A percentile compares a stretch with the other conserved stretches of the same genome.
phyloP scores from a whole-genome alignment of 805 yeast species.

The Cephaloascus albidus region DNA sequence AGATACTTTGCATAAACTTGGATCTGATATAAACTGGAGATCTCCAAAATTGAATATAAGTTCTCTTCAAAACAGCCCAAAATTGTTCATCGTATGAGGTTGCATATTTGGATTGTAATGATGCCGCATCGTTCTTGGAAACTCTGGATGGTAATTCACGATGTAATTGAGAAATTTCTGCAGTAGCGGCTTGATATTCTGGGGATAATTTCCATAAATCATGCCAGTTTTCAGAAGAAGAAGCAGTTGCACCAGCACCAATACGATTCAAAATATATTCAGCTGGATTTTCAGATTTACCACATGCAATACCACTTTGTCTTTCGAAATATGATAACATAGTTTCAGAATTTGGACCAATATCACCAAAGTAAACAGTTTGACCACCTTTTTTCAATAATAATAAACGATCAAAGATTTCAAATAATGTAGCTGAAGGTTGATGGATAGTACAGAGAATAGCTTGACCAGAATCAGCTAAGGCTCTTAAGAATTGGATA shows the following conservation, averaged over 20 bases:
- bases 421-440: conserved; percentile 33
- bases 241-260: conserved; percentile 37
- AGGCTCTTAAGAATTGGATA: conserved; percentile 36
- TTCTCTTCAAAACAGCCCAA: conserved; percentile 15
- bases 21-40: conserved; percentile 21
- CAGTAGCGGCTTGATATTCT: conserved; percentile 11
- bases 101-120: not conserved
- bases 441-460: conserved; percentile 50
- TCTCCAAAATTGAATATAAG: conserved; percentile 19
- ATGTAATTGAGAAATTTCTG: conserved; percentile 5
- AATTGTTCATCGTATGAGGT: conserved; percentile 4
- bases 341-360: conserved; percentile 33
- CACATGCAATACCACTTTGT: conserved; percentile 21
- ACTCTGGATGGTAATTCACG: not conserved
- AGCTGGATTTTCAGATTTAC: conserved; percentile 12
- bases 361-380: too few relatives aligned
- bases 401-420: conserved; percentile 10
- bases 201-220: conserved; percentile 32
- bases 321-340: conserved; percentile 37
- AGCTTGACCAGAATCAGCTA: conserved; percentile 45
- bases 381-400: too few relatives aligned
- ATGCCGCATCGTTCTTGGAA: not conserved
- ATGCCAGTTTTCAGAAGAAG: conserved; percentile 30
- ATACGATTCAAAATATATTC: conserved; percentile 38
- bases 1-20: conserved; percentile 12